phyloP scores from a whole-genome alignment of 208 protist genomes.

The Tetramitus jugosus region DNA sequence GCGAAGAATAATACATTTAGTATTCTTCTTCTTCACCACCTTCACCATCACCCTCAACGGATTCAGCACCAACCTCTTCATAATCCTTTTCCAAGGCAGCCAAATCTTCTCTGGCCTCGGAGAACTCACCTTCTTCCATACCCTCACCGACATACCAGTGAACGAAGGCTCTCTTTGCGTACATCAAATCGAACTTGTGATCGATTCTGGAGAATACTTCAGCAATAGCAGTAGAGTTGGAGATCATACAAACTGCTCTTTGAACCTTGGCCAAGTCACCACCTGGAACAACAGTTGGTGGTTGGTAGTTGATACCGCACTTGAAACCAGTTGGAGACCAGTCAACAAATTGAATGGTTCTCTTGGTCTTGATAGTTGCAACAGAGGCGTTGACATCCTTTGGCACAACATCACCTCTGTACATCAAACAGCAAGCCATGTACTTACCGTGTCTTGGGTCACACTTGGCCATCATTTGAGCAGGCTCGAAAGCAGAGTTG shows the following conservation, averaged over 20 bases:
- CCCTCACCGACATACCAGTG: conserved; percentile 92
- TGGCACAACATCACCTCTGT: conserved; percentile 83
- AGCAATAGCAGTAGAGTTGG: conserved; percentile 80
- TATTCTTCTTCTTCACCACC: conserved; percentile 47
- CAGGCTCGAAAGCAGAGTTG: conserved; percentile 70
- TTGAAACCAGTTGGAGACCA: conserved; percentile 95
- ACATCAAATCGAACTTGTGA: conserved; percentile 90
- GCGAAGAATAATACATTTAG: too few relatives aligned
- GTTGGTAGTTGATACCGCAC: conserved; percentile 95
- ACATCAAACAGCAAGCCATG: conserved; percentile 85
- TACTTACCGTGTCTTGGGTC: conserved; percentile 82
- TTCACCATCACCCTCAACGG: conserved; percentile 1
- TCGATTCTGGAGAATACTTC: conserved; percentile 81
- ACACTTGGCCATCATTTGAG: conserved; percentile 75
- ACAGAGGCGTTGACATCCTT: conserved; percentile 80
- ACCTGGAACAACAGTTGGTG: conserved; percentile 76
- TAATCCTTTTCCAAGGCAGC: conserved; percentile 85
- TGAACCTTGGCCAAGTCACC: conserved; percentile 82
- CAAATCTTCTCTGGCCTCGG: conserved; percentile 82
- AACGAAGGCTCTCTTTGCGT: conserved; percentile 83
- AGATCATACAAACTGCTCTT: conserved; percentile 87
- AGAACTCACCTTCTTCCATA: conserved; percentile 90
- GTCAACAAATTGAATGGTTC: conserved; percentile 82
- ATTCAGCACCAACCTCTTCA: conserved; percentile 71
- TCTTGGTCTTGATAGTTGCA: conserved; percentile 75